A percentile compares a stretch with the other conserved stretches of the same genome.
These are phyloP conservation scores for Pseudogymnoascus sp. DNA, from an alignment of 2,329 filamentous ascomycete genomes.

Conservation along the genomic window DNA sequence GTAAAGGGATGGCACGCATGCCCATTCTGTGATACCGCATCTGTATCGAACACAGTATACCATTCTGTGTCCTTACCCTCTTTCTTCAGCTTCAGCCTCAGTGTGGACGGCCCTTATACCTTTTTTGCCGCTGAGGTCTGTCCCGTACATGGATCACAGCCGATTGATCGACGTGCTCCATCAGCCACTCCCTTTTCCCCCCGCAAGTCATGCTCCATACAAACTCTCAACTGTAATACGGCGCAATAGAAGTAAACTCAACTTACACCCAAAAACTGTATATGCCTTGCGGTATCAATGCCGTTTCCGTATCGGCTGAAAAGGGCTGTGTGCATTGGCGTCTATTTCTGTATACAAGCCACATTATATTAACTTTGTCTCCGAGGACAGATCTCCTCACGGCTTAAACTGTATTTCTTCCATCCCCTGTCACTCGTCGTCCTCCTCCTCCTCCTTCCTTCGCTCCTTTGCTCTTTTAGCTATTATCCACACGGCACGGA, in stretches of 20 bases:
- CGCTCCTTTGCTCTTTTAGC: background rate
- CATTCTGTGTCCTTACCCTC: background rate
- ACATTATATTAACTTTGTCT: background rate
- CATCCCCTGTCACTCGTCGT: background rate
- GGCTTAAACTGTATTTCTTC: background rate
- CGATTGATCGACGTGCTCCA: background rate
- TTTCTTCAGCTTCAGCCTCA: background rate
- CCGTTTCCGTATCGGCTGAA: background rate
- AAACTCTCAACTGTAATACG: background rate
- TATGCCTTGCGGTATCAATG: background rate
- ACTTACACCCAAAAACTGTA: background rate
- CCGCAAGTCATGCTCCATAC: background rate
- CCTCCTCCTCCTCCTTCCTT: background rate
- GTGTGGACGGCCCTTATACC: background rate
- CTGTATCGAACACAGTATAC: slow-evolving; percentile 1
- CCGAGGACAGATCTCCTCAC: slow-evolving; percentile 7
- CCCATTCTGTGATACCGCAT: background rate
- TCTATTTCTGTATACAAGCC: background rate
- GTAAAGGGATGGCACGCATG: background rate
- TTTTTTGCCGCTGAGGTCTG: background rate
- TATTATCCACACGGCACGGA: background rate
- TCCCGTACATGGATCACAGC: background rate
- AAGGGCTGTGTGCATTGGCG: slow-evolving; percentile 4
- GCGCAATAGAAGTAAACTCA: background rate
- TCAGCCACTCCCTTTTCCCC: background rate